Evolutionary conservation across 306 rosid species (phyloP).

Genomic region (Cucumis cinereus): DNA sequence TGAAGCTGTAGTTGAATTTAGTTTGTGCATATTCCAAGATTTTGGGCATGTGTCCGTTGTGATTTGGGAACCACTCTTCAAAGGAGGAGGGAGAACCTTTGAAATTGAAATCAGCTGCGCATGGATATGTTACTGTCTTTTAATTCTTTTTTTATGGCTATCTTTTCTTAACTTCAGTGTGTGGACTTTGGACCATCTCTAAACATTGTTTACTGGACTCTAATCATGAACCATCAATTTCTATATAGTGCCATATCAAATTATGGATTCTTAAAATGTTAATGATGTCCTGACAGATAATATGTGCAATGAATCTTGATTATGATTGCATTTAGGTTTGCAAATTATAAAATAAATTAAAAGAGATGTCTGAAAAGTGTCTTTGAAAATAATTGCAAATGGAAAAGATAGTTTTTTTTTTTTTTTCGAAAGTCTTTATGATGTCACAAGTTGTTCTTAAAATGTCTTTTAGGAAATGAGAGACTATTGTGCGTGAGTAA

Average conservation of each 20-base stretch:
- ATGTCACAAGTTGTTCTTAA: background rate
- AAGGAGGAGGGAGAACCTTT: background rate
- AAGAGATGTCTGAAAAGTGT: background rate
- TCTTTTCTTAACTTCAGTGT: background rate
- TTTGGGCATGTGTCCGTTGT: conserved; percentile 33
- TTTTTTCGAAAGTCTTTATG: background rate
- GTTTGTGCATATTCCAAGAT: conserved; percentile 24
- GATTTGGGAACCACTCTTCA: conserved; percentile 10
- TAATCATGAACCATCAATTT: background rate
- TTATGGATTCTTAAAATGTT: background rate
- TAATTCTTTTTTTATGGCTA: background rate
- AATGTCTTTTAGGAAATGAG: too few relatives aligned
- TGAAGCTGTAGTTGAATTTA: background rate
- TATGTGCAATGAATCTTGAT: conserved; percentile 2
- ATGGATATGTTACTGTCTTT: conserved; percentile 14
- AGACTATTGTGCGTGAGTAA: too few relatives aligned
- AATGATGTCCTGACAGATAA: background rate
- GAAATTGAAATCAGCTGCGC: background rate
- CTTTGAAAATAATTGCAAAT: background rate
- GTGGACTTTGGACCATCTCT: background rate
- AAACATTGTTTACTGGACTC: background rate
- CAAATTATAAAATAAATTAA: background rate
- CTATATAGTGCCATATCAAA: background rate
- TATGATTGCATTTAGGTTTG: background rate
- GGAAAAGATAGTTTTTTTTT: background rate